Evolutionary conservation across 805 yeast genomes (phyloP).

Genomic region (Starmera pachycereana): DNA sequence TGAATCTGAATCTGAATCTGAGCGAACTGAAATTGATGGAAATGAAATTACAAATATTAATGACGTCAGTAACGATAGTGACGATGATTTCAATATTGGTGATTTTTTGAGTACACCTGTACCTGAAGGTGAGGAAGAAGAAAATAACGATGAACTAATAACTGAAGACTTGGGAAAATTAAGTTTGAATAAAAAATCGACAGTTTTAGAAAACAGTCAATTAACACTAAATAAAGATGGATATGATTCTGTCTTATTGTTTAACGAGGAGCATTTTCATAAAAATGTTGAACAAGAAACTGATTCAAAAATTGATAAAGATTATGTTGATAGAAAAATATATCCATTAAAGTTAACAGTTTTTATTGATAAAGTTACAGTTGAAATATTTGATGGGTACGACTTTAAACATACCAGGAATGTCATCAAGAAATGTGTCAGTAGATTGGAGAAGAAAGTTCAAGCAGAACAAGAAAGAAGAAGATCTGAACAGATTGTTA

Average conservation of each 20-base stretch:
- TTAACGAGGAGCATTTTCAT: conserved; percentile 17
- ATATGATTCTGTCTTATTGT: conserved; percentile 13
- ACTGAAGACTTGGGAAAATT: too few relatives aligned
- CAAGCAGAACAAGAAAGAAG: conserved; percentile 18
- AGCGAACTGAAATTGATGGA: not conserved
- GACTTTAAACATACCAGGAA: conserved; percentile 80
- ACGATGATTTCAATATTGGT: conserved; percentile 5
- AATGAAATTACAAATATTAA: not conserved
- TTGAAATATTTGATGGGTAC: conserved; percentile 76
- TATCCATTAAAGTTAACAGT: conserved; percentile 16
- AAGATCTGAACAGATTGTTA: not conserved
- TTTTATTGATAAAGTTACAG: conserved; percentile 25
- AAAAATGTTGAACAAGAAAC: not conserved
- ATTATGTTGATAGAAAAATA: not conserved
- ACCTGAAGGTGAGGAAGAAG: too few relatives aligned
- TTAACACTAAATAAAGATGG: conserved; percentile 4
- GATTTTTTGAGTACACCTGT: too few relatives aligned
- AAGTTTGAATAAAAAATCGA: too few relatives aligned
- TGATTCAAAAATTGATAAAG: too few relatives aligned
- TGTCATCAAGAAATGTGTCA: conserved; percentile 55
- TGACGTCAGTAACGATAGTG: conserved; percentile 1
- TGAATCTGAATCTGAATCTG: not conserved
- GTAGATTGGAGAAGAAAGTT: conserved; percentile 44
- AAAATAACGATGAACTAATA: too few relatives aligned
- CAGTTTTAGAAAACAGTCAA: not conserved